Conservation (phyloP, 2,329 filamentous ascomycete genomes). For the Sporothrix curviconia region DNA sequence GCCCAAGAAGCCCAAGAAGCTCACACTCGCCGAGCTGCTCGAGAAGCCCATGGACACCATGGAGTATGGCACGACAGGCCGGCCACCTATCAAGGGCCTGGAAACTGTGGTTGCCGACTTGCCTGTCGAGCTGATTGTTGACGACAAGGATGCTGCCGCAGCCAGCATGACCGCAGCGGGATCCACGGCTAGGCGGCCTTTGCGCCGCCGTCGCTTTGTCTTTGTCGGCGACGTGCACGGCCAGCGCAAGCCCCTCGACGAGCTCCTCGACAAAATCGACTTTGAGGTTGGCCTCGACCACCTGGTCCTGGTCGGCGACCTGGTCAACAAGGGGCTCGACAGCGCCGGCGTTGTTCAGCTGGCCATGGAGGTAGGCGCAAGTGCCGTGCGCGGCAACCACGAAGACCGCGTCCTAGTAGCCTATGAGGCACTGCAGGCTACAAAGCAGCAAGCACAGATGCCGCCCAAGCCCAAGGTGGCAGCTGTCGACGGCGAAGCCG, state of each 20-base stretch:
- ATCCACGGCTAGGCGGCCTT: slow-evolving; percentile 25
- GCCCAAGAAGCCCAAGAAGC: neutral
- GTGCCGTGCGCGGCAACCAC: slow-evolving; percentile 84
- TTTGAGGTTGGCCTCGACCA: slow-evolving; percentile 62
- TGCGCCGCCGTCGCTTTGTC: slow-evolving; percentile 53
- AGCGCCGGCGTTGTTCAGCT: slow-evolving; percentile 70
- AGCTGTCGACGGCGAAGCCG: neutral
- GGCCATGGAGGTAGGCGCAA: slow-evolving; percentile 66
- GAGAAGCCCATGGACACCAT: slow-evolving; percentile 13
- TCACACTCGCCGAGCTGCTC: neutral
- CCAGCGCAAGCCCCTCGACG: slow-evolving; percentile 60
- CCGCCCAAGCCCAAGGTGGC: neutral
- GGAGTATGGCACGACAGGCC: slow-evolving; percentile 33
- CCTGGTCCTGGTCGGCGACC: slow-evolving; percentile 68
- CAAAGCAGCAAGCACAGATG: neutral
- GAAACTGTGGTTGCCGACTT: slow-evolving; percentile 26
- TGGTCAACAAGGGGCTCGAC: slow-evolving; percentile 82
- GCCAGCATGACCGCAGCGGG: slow-evolving; percentile 23
- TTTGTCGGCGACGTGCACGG: slow-evolving; percentile 92
- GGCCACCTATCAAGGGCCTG: slow-evolving; percentile 32
- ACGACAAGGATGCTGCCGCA: slow-evolving; percentile 19
- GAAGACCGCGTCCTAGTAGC: slow-evolving; percentile 78
- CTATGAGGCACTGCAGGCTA: slow-evolving; percentile 35
- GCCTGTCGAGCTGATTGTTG: slow-evolving; percentile 25
- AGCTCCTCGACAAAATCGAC: slow-evolving; percentile 59